A percentile compares a stretch with the other conserved stretches of the same genome.
Conservation (phyloP, 345 rosid genomes). For the Ceriops tagal region DNA sequence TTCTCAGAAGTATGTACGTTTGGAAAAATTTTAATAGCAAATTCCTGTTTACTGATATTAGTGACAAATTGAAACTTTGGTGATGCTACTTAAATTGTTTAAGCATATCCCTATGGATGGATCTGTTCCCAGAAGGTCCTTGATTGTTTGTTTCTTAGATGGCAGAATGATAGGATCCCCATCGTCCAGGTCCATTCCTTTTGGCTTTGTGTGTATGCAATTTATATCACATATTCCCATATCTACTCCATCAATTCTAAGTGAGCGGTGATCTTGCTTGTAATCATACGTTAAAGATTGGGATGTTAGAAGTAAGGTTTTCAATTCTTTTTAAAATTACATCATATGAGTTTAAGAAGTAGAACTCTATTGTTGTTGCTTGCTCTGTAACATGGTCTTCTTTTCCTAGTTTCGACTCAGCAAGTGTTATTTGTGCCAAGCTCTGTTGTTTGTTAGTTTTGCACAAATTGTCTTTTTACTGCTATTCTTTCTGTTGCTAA, state of each 20-base stretch:
- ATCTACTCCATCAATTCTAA: slow-evolving; percentile 94
- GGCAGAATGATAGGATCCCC: slow-evolving; percentile 92
- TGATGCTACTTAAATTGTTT: slow-evolving; percentile 69
- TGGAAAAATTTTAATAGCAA: background rate
- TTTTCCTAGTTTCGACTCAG: no score
- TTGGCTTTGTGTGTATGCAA: slow-evolving; percentile 90
- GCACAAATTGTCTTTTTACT: no score
- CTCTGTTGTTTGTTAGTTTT: no score
- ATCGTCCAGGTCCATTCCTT: slow-evolving; percentile 94
- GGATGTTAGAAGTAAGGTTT: no score
- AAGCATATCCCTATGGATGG: slow-evolving; percentile 92
- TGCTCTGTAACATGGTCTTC: no score
- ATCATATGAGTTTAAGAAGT: no score
- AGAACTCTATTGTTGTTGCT: no score
- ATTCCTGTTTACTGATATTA: background rate
- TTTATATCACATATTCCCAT: slow-evolving; percentile 89
- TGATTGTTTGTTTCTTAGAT: slow-evolving; percentile 78
- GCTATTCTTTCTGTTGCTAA: no score
- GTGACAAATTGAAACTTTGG: background rate
- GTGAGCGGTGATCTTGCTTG: slow-evolving; percentile 56
- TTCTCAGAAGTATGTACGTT: background rate
- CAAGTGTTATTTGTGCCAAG: no score
- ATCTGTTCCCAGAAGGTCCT: slow-evolving; percentile 77
- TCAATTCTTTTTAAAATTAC: no score
- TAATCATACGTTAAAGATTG: no score